These are phyloP conservation scores for Mixia osmundae DNA, from an alignment of 1,284 basidiomycete genomes.

Conservation along the genomic window DNA sequence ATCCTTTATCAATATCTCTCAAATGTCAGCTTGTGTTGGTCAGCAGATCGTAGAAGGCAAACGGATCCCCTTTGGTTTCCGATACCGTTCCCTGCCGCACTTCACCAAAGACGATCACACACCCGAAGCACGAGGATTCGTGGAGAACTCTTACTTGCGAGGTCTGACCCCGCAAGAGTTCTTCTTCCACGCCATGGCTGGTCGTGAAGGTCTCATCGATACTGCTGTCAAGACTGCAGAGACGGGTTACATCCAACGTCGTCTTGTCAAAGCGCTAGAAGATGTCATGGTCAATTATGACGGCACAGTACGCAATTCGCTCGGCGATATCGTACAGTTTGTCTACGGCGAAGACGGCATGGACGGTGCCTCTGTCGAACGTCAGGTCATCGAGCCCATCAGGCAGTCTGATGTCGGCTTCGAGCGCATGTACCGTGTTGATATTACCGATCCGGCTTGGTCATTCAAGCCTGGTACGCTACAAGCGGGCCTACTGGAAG, in stretches of 20 bases:
- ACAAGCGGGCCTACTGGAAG: constrained; percentile 83
- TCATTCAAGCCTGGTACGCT: constrained; percentile 37
- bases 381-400: constrained; percentile 75
- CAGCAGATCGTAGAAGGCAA: constrained; percentile 97
- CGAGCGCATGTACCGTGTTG: constrained; percentile 72
- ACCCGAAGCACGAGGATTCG: constrained; percentile 93
- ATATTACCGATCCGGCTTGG: constrained; percentile 48
- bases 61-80: constrained; percentile 95
- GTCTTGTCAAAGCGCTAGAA: constrained; percentile 91
- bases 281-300: constrained; percentile 96
- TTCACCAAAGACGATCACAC: constrained; percentile 99
- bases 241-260: constrained; percentile 96
- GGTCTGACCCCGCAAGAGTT: constrained; percentile 95
- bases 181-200: constrained; percentile 99
- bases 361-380: constrained; percentile 94
- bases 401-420: constrained; percentile 62
- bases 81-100: constrained; percentile 83
- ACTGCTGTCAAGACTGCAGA: constrained; percentile 99
- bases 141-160: constrained; percentile 97
- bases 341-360: constrained; percentile 96
- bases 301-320: constrained; percentile 88
- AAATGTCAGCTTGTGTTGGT: constrained; percentile 98
- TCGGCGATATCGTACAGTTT: constrained; percentile 88
- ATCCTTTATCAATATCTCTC: constrained; percentile 83
- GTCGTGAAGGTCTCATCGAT: constrained; percentile 96